Percentiles rank a stretch among this genome's conserved stretches.
Evolutionary conservation across 2,329 filamentous ascomycete species (phyloP).

Genomic region (Zymoseptoria ardabiliae): DNA sequence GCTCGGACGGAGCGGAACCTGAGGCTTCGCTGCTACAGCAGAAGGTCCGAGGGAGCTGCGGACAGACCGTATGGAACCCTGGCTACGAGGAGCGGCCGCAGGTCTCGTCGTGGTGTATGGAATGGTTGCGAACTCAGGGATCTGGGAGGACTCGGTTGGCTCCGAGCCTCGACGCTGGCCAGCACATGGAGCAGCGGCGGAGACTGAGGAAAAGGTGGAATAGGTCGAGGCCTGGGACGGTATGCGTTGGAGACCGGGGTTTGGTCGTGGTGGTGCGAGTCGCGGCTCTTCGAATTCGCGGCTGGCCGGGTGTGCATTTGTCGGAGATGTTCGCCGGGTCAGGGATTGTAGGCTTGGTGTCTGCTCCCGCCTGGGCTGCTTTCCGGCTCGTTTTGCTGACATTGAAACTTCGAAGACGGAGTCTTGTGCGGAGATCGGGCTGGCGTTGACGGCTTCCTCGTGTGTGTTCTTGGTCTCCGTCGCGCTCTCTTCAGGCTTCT

Average conservation of each 20-base stretch:
- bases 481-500: neutral
- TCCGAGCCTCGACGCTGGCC: neutral
- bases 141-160: neutral
- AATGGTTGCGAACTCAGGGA: neutral
- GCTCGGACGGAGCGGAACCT: neutral
- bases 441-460: neutral
- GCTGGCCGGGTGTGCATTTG: neutral
- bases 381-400: neutral
- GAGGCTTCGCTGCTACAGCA: neutral
- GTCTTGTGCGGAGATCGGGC: neutral
- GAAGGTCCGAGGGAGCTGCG: neutral
- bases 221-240: neutral
- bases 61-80: neutral
- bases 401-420: neutral
- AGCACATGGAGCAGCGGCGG: neutral
- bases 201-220: neutral
- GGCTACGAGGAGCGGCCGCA: neutral
- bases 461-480: neutral
- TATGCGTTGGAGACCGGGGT: neutral
- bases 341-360: neutral
- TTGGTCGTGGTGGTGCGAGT: neutral
- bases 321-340: neutral
- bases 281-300: neutral
- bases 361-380: neutral
- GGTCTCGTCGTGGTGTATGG: neutral